Evolutionary conservation across 805 yeast species (phyloP).

Genomic region (Nakazawaea populi): DNA sequence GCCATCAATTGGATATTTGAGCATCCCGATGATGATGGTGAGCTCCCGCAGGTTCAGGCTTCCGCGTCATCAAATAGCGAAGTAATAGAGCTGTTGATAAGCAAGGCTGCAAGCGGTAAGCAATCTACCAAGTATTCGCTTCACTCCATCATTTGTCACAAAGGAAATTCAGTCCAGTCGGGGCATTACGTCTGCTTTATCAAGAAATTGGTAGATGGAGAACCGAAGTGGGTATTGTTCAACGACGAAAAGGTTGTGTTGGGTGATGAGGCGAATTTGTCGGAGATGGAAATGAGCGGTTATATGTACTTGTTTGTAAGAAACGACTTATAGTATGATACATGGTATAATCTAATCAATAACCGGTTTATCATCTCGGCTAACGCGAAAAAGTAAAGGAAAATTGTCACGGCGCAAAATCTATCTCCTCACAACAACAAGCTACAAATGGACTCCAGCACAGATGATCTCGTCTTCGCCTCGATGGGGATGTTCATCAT

Average conservation of each 20-base stretch:
- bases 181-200: constrained; percentile 88
- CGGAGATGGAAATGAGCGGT: constrained; percentile 40
- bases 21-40: constrained; percentile 75
- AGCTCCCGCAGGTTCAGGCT: not conserved
- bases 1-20: constrained; percentile 90
- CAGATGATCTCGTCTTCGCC: constrained; percentile 35
- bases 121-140: constrained; percentile 33
- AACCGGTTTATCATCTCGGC: too few relatives aligned
- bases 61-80: constrained; percentile 3
- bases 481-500: constrained; percentile 87
- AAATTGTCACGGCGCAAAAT: not conserved
- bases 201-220: constrained; percentile 34
- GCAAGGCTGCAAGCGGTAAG: constrained; percentile 8
- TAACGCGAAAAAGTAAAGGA: not conserved
- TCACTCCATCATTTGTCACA: constrained; percentile 75
- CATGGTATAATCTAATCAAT: too few relatives aligned
- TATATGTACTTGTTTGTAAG: constrained; percentile 39
- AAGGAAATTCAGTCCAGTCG: constrained; percentile 83
- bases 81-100: not conserved
- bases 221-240: constrained; percentile 63
- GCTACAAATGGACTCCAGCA: not conserved
- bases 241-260: constrained; percentile 86
- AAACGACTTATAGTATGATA: not conserved
- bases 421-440: not conserved
- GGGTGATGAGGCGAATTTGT: constrained; percentile 32